Percentiles rank a stretch among this genome's conserved stretches.
These are phyloP conservation scores for Cyclotella distinguenda DNA, from an alignment of 108 stramenopile genomes.

Conservation along the genomic window DNA sequence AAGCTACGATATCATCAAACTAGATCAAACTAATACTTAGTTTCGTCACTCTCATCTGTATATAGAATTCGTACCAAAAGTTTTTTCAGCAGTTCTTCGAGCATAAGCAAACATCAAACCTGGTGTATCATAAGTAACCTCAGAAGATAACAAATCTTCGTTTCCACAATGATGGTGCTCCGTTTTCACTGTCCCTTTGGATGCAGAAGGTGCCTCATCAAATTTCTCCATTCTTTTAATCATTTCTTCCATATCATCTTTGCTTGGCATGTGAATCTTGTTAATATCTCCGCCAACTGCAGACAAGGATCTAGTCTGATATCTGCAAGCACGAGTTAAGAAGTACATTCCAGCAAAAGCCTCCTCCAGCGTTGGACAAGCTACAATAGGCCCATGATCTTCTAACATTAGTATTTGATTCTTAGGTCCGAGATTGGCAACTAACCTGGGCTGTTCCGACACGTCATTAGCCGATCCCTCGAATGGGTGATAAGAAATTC, in stretches of 20 bases:
- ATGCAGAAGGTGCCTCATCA: constrained; percentile 36
- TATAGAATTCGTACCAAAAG: constrained; percentile 31
- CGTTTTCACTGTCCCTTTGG: neutral
- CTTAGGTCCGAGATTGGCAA: constrained; percentile 41
- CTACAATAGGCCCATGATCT: constrained; percentile 51
- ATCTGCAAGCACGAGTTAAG: constrained; percentile 44
- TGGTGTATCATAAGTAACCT: constrained; percentile 23
- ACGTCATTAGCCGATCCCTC: constrained; percentile 39
- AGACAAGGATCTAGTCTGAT: constrained; percentile 35
- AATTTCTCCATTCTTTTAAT: constrained; percentile 39
- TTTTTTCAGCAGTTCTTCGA: constrained; percentile 39
- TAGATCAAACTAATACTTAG: no score
- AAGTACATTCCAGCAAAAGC: constrained; percentile 50
- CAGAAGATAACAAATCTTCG: neutral
- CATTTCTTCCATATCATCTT: constrained; percentile 30
- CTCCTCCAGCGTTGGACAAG: constrained; percentile 42
- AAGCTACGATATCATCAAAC: no score
- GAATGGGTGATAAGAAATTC: constrained; percentile 46
- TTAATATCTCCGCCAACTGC: constrained; percentile 40
- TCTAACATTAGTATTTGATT: constrained; percentile 47
- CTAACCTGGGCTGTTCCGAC: constrained; percentile 38
- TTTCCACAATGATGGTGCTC: neutral
- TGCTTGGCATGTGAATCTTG: constrained; percentile 38
- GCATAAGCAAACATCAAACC: constrained; percentile 50
- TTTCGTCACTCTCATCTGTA: constrained; percentile 24